These are phyloP conservation scores for Dicorynia guianensis DNA, from an alignment of 306 rosid genomes.

Conservation along the genomic window DNA sequence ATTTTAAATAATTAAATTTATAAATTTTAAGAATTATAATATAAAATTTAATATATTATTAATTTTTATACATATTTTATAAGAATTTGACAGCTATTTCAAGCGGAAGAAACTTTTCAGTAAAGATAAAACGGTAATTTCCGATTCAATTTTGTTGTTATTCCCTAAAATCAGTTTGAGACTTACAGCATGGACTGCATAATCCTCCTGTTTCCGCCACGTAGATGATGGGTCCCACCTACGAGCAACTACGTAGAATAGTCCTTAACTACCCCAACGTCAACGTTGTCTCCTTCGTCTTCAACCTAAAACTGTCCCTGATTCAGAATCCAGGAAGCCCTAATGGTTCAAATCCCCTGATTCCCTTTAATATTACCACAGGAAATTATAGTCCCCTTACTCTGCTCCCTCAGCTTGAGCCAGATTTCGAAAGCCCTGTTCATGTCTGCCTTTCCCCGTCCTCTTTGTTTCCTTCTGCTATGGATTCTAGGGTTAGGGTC, in stretches of 20 bases:
- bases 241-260: neutral
- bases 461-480: slow-evolving; percentile 22
- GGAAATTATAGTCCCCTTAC: neutral
- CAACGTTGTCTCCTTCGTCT: slow-evolving; percentile 22
- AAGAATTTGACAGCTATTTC: too few species aligned
- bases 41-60: too few species aligned
- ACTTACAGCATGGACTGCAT: neutral
- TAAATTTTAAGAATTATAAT: too few species aligned
- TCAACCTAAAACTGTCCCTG: neutral
- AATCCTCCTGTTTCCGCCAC: slow-evolving; percentile 17
- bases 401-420: neutral
- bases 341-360: slow-evolving; percentile 37
- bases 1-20: too few species aligned
- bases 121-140: too few species aligned
- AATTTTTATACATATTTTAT: too few species aligned
- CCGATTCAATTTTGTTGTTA: neutral
- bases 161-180: neutral
- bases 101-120: too few species aligned
- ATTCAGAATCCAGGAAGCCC: slow-evolving; percentile 32
- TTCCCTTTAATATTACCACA: neutral
- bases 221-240: slow-evolving; percentile 19
- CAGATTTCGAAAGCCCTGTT: neutral
- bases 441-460: slow-evolving; percentile 41
- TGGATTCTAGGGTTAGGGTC: slow-evolving; percentile 49
- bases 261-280: slow-evolving; percentile 3